A percentile compares a stretch with the other conserved stretches of the same genome.
Conservation (phyloP, 1,284 basidiomycete genomes). For the Somion occarium region DNA sequence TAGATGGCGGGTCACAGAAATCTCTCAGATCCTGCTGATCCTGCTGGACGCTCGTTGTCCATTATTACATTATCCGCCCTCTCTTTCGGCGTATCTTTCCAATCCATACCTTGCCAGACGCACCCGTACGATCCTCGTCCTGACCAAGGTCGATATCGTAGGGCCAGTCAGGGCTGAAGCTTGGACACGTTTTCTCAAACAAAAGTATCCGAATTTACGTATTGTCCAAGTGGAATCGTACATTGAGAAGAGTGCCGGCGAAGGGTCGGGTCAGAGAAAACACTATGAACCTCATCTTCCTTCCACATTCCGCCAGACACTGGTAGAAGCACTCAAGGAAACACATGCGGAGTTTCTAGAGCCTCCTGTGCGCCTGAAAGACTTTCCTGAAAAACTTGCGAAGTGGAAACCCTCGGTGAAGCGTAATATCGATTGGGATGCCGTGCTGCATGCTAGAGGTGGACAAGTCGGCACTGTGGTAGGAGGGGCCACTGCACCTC, state of each 20-base stretch:
- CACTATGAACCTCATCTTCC: constrained; percentile 66
- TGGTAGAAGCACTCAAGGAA: constrained; percentile 64
- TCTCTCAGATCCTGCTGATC: constrained; percentile 80
- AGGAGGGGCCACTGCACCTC: constrained; percentile 35
- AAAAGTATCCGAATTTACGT: constrained; percentile 47
- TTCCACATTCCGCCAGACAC: constrained; percentile 47
- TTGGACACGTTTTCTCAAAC: constrained; percentile 65
- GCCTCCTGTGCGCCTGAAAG: constrained; percentile 59
- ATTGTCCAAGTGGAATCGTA: constrained; percentile 78
- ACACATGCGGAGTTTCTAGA: constrained; percentile 66
- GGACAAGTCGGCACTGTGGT: constrained; percentile 39
- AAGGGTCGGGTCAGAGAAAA: constrained; percentile 27
- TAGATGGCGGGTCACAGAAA: constrained; percentile 86
- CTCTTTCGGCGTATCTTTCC: constrained; percentile 47
- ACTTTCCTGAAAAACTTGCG: constrained; percentile 48
- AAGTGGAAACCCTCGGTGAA: constrained; percentile 68
- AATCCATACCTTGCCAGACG: constrained; percentile 21
- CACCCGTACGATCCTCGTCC: constrained; percentile 69
- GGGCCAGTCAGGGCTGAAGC: constrained; percentile 40
- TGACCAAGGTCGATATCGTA: constrained; percentile 77
- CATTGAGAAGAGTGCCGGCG: constrained; percentile 35
- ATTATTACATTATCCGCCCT: constrained; percentile 58
- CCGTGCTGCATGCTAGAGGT: constrained; percentile 41
- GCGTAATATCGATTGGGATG: constrained; percentile 70
- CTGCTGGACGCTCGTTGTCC: constrained; percentile 87